phyloP scores from a whole-genome alignment of 257 asterid species.

The Leptodermis oblonga region DNA sequence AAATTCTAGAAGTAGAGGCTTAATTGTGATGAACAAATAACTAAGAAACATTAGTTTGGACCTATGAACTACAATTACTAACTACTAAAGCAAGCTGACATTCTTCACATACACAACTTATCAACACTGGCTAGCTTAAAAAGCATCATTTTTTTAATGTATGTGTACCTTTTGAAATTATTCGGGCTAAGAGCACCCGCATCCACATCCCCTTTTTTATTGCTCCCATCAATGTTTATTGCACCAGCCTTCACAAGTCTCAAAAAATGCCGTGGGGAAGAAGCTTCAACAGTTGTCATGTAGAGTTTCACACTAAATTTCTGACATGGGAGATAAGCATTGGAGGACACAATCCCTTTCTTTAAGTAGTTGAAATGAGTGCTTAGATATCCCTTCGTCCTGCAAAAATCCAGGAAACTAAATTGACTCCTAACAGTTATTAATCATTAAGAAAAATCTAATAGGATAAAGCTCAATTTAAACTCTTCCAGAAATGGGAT shows the following conservation, averaged over 20 bases:
- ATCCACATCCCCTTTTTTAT: constrained; percentile 17
- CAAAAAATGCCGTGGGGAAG: constrained; percentile 17
- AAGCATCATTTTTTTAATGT: not conserved
- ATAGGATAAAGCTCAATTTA: not conserved
- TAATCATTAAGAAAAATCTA: not conserved
- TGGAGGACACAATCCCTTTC: constrained; percentile 24
- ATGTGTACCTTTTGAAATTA: constrained; percentile 44
- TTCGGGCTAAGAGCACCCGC: constrained; percentile 24
- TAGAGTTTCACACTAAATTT: constrained; percentile 34
- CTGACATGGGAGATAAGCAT: constrained; percentile 23
- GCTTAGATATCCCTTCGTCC: constrained; percentile 32
- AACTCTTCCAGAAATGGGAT: not conserved
- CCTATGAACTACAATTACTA: not conserved
- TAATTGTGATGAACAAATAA: not conserved
- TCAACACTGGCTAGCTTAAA: not conserved
- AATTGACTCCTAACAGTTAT: not conserved
- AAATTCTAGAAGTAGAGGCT: not conserved
- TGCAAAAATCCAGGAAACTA: constrained; percentile 22
- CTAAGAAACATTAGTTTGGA: not conserved
- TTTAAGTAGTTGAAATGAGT: constrained; percentile 21
- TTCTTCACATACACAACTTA: not conserved
- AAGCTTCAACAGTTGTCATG: constrained; percentile 22
- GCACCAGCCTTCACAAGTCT: constrained; percentile 30
- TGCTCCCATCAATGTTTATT: constrained; percentile 19
- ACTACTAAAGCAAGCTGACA: not conserved